Conservation (phyloP, 2,329 filamentous ascomycete genomes). For the Phyllosticta citriasiana region DNA sequence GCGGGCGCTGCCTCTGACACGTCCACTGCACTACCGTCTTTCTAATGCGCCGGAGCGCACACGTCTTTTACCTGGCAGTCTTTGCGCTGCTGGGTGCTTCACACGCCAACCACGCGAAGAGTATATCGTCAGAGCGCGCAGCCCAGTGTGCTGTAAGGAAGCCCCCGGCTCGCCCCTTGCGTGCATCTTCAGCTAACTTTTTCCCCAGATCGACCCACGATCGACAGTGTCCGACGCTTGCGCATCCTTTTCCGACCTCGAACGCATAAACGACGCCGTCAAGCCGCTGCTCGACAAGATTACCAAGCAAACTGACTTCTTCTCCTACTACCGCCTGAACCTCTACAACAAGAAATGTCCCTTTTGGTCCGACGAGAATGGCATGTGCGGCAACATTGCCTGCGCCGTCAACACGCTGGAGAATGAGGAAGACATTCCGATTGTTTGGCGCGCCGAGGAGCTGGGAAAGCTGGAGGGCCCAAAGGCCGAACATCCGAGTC, state of each 20-base stretch:
- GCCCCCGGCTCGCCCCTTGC: conserved; percentile 14
- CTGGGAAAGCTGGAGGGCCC: conserved; percentile 88
- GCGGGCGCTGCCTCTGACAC: conserved; percentile 15
- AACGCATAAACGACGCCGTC: conserved; percentile 68
- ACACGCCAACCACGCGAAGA: conserved; percentile 32
- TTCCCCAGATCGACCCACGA: conserved; percentile 67
- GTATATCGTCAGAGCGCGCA: conserved; percentile 27
- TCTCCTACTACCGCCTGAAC: conserved; percentile 93
- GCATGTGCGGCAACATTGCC: conserved; percentile 93
- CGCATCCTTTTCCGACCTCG: conserved; percentile 84
- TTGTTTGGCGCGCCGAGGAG: conserved; percentile 84
- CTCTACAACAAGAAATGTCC: conserved; percentile 90
- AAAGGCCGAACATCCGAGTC: conserved; percentile 77
- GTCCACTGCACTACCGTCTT: conserved; percentile 4
- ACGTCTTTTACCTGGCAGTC: conserved; percentile 51
- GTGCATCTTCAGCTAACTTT: conserved; percentile 12
- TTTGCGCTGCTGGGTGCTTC: conserved; percentile 47
- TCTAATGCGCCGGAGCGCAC: conserved; percentile 43
- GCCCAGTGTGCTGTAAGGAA: conserved; percentile 48
- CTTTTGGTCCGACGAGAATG: conserved; percentile 89
- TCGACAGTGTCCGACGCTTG: conserved; percentile 90
- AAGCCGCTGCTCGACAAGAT: conserved; percentile 70
- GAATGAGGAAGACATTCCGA: conserved; percentile 86
- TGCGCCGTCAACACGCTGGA: conserved; percentile 93
- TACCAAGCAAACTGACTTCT: conserved; percentile 87